Evolutionary conservation across 1,284 basidiomycete genomes (phyloP).

Genomic region (Cyathus olla): DNA sequence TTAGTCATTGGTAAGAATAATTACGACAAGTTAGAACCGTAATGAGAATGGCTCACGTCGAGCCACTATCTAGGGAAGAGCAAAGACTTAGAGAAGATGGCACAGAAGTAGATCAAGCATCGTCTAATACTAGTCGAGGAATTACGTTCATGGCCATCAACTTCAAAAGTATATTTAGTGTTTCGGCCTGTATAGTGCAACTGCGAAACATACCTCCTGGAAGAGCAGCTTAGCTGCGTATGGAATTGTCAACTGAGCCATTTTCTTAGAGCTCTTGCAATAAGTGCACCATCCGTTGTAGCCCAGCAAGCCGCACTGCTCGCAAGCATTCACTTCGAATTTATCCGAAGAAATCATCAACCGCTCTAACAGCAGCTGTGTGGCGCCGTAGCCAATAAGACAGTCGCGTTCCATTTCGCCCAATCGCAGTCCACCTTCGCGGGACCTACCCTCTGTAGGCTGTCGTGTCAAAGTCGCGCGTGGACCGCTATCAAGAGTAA

Average conservation of each 20-base stretch:
- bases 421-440: constrained; percentile 96
- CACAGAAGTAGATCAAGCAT: constrained; percentile 71
- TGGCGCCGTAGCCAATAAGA: constrained; percentile 95
- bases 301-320: constrained; percentile 95
- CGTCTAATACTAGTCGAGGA: constrained; percentile 86
- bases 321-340: constrained; percentile 97
- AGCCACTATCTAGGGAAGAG: no score
- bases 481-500: constrained; percentile 76
- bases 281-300: constrained; percentile 97
- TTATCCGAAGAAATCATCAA: constrained; percentile 99
- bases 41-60: no score
- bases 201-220: constrained; percentile 84
- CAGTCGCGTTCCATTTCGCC: constrained; percentile 99
- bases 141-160: constrained; percentile 97
- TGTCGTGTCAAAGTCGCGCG: constrained; percentile 97
- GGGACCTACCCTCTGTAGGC: constrained; percentile 97
- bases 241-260: constrained; percentile 97
- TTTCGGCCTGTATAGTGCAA: background rate
- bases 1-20: no score
- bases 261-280: constrained; percentile 96
- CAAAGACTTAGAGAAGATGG: no score
- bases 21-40: no score
- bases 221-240: constrained; percentile 98
- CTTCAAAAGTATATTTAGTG: constrained; percentile 48
- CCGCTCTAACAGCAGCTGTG: constrained; percentile 94